Conservation (phyloP, 2,329 filamentous ascomycete genomes). For the Eutypa lata region DNA sequence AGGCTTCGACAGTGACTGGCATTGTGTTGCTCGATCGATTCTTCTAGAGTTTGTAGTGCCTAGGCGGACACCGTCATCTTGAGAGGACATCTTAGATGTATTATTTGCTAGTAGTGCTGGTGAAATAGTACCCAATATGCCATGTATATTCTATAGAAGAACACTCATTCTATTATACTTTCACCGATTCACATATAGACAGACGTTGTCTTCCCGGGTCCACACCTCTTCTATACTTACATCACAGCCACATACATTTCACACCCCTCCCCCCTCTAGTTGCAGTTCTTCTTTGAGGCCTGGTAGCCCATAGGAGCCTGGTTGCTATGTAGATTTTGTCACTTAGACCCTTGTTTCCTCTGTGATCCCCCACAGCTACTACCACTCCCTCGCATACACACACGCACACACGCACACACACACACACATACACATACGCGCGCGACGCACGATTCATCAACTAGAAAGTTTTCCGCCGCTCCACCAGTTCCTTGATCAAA, state of each 20-base stretch:
- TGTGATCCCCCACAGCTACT: conserved; percentile 24
- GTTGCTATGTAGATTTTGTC: conserved; percentile 20
- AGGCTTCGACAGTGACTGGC: not conserved
- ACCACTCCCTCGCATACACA: conserved; percentile 11
- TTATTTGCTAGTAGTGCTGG: conserved; percentile 23
- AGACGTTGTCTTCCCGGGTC: conserved; percentile 24
- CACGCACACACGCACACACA: not conserved
- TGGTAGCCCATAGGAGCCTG: conserved; percentile 21
- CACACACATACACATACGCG: not conserved
- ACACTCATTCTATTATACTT: conserved; percentile 27
- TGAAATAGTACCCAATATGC: conserved; percentile 25
- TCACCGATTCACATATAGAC: conserved; percentile 29
- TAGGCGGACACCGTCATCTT: not conserved
- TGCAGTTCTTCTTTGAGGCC: conserved; percentile 12
- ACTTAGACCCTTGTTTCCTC: conserved; percentile 22
- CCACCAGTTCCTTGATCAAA: conserved; percentile 23
- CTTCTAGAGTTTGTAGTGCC: not conserved
- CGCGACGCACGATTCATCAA: conserved; percentile 11
- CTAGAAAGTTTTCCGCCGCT: conserved; percentile 18
- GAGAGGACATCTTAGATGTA: conserved; percentile 2
- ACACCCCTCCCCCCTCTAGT: conserved; percentile 21
- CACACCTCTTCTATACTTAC: conserved; percentile 28
- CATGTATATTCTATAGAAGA: conserved; percentile 14
- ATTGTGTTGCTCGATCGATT: conserved; percentile 4
- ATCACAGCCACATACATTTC: conserved; percentile 17